Percentiles rank a stretch among this genome's conserved stretches.
Conservation (phyloP, 78 protist species). For the Paratrimastix pyriformis region DNA sequence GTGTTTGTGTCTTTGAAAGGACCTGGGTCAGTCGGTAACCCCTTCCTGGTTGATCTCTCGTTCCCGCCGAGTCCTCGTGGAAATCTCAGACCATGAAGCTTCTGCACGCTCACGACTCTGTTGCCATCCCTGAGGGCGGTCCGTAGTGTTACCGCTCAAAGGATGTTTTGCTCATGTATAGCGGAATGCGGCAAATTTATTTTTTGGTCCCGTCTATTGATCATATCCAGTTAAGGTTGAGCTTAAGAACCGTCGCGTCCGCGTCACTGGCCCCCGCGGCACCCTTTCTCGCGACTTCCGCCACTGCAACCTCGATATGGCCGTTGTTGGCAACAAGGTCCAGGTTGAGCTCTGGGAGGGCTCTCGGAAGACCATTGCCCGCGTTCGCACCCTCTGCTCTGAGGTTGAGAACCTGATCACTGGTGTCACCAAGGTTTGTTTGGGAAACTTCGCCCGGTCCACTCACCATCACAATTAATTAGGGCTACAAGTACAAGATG, state of each 20-base stretch:
- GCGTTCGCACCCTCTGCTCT: constrained; percentile 72
- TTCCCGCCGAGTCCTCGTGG: too few relatives aligned
- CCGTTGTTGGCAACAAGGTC: constrained; percentile 4
- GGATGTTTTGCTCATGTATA: too few relatives aligned
- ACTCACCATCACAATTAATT: background rate
- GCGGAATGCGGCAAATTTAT: too few relatives aligned
- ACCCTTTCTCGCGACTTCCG: constrained; percentile 62
- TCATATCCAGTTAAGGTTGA: constrained; percentile 45
- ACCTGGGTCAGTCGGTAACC: too few relatives aligned
- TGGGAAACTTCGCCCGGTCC: background rate
- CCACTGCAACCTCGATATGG: constrained; percentile 65
- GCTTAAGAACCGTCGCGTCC: constrained; percentile 59
- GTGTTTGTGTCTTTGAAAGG: too few relatives aligned
- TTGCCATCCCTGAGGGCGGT: too few relatives aligned
- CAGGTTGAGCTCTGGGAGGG: constrained; percentile 72
- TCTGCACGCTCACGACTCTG: too few relatives aligned
- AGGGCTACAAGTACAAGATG: constrained; percentile 97
- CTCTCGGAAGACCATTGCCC: constrained; percentile 65
- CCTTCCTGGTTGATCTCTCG: too few relatives aligned
- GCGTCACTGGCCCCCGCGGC: constrained; percentile 93
- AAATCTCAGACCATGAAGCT: too few relatives aligned
- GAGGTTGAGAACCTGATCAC: constrained; percentile 92
- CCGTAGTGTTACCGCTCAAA: too few relatives aligned
- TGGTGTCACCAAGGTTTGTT: constrained; percentile 82
- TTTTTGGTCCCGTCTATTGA: too few relatives aligned